These are phyloP conservation scores for Pichia gijzeniarum DNA, from an alignment of 805 yeast genomes.

Conservation along the genomic window DNA sequence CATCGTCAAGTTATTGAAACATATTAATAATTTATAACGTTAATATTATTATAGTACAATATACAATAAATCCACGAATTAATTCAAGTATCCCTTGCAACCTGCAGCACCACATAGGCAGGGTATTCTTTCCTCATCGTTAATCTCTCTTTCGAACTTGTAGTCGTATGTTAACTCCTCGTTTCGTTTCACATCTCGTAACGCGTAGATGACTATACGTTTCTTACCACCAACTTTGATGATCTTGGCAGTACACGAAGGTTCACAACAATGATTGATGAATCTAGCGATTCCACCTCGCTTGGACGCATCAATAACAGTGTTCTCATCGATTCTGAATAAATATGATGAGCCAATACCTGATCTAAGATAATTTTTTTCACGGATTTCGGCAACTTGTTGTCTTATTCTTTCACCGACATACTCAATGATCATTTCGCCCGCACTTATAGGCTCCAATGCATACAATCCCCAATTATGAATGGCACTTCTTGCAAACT, in stretches of 20 bases:
- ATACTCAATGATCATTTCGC: conserved; percentile 96
- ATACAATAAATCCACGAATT: no score
- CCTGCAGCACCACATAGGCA: conserved; percentile 95
- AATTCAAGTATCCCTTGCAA: conserved; percentile 89
- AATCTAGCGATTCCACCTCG: conserved; percentile 96
- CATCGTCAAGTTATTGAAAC: no score
- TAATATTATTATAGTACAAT: no score
- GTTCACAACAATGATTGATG: conserved; percentile 95
- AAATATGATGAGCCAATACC: conserved; percentile 95
- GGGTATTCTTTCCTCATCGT: conserved; percentile 79
- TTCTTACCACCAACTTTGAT: conserved; percentile 91
- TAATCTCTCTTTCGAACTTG: conserved; percentile 86
- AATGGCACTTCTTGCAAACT: conserved; percentile 95
- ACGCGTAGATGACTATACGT: conserved; percentile 90
- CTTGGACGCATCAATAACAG: conserved; percentile 95
- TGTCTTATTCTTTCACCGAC: conserved; percentile 94
- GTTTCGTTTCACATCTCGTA: conserved; percentile 79
- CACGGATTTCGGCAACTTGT: conserved; percentile 90
- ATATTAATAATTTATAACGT: no score
- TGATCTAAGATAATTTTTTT: conserved; percentile 71
- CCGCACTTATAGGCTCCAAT: conserved; percentile 88
- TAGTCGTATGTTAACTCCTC: conserved; percentile 95
- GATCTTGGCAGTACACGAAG: conserved; percentile 95
- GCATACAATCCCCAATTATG: conserved; percentile 99
- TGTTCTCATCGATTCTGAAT: conserved; percentile 87